A percentile compares a stretch with the other conserved stretches of the same genome.
Evolutionary conservation across 1,284 basidiomycete genomes (phyloP).

Genomic region (Cerrena zonata): DNA sequence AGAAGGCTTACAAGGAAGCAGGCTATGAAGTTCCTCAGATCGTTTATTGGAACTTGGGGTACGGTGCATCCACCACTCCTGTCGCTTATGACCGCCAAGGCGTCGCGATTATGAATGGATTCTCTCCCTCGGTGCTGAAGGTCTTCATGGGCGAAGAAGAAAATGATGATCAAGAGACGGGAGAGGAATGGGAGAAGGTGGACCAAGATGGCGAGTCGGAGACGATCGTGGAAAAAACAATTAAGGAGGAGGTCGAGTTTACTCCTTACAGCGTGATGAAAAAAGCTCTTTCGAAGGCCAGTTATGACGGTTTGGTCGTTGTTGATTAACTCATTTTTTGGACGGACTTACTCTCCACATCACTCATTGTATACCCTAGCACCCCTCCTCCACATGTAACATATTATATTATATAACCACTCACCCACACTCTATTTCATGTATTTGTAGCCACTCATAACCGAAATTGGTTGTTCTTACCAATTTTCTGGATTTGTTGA

Average conservation of each 20-base stretch:
- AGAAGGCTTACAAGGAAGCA: slow-evolving; percentile 45
- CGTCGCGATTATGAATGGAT: slow-evolving; percentile 64
- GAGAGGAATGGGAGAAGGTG: slow-evolving; percentile 31
- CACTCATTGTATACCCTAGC: neutral
- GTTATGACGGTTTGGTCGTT: slow-evolving; percentile 47
- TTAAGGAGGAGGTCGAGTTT: slow-evolving; percentile 32
- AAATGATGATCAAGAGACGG: slow-evolving; percentile 18
- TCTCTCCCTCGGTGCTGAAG: slow-evolving; percentile 64
- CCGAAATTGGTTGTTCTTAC: too few species aligned
- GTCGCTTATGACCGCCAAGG: slow-evolving; percentile 48
- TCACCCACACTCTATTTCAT: neutral
- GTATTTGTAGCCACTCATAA: too few species aligned
- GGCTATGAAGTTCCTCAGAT: slow-evolving; percentile 68
- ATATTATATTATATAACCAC: neutral
- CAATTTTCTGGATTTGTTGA: too few species aligned
- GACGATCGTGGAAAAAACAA: slow-evolving; percentile 22
- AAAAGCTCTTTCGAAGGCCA: slow-evolving; percentile 44
- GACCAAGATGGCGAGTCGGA: slow-evolving; percentile 23
- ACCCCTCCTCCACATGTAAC: neutral
- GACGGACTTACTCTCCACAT: neutral
- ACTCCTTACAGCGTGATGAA: slow-evolving; percentile 49
- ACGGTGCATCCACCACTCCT: slow-evolving; percentile 25
- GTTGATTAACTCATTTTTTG: slow-evolving; percentile 32
- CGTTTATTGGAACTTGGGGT: slow-evolving; percentile 53
- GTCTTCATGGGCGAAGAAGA: slow-evolving; percentile 57